A percentile compares a stretch with the other conserved stretches of the same genome.
Evolutionary conservation across 1,139 yeast species (phyloP).

Genomic region (Candida smagusa): DNA sequence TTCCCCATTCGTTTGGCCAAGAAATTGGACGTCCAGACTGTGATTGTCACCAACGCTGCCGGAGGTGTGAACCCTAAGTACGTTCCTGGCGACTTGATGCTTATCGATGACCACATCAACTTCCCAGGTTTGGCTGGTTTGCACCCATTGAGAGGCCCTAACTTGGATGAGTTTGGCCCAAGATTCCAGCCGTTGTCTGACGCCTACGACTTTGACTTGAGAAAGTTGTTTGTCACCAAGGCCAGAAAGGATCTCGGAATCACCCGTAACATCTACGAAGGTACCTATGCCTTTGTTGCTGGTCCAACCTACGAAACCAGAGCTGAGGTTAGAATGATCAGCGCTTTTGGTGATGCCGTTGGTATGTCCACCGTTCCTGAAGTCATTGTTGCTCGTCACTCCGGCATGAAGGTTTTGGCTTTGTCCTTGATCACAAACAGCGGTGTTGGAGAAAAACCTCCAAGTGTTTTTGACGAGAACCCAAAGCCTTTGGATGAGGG

Average conservation of each 20-base stretch:
- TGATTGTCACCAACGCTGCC: slow-evolving; percentile 91
- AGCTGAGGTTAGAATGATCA: slow-evolving; percentile 82
- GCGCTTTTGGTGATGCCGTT: slow-evolving; percentile 78
- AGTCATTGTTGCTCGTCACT: slow-evolving; percentile 87
- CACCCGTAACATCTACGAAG: slow-evolving; percentile 72
- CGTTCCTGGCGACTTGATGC: slow-evolving; percentile 87
- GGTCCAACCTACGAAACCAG: slow-evolving; percentile 95
- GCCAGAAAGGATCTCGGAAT: slow-evolving; percentile 50
- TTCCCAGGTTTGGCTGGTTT: slow-evolving; percentile 86
- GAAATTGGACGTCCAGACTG: slow-evolving; percentile 53
- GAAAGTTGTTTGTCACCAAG: slow-evolving; percentile 54
- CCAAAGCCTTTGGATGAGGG: slow-evolving; percentile 62
- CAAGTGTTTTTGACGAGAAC: slow-evolving; percentile 60
- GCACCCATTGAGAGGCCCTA: slow-evolving; percentile 88
- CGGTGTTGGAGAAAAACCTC: slow-evolving; percentile 73
- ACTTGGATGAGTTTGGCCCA: slow-evolving; percentile 76
- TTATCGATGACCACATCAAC: slow-evolving; percentile 83
- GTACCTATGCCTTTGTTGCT: slow-evolving; percentile 78
- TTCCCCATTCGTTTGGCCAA: slow-evolving; percentile 81
- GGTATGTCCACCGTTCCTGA: slow-evolving; percentile 99
- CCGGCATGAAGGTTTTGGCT: slow-evolving; percentile 78
- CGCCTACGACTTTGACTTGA: slow-evolving; percentile 75
- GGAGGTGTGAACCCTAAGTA: slow-evolving; percentile 74
- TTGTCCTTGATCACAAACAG: slow-evolving; percentile 82
- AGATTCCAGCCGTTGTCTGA: slow-evolving; percentile 86